Base-by-base conservation (phyloP, 2,329 filamentous ascomycete genomes). In the Neobulgaria alba region DNA sequence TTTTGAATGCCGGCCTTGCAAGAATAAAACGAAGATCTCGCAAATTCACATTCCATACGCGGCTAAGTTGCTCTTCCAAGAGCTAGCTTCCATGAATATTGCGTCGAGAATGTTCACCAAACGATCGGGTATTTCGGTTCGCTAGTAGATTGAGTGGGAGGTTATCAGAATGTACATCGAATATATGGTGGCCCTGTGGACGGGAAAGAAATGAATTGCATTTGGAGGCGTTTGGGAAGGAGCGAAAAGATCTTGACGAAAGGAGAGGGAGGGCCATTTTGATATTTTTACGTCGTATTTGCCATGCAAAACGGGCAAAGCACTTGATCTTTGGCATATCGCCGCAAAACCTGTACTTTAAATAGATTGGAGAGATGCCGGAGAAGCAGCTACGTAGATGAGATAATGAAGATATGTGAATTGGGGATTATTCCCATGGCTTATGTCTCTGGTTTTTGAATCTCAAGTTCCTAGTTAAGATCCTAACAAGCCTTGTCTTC, bases 1-100 rank as follows among this genome's bases (percentile, higher is more conserved):
- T 19, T 96, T 96, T 61, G 90, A 96, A 65, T 98, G 92, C 66
- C 79, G 92, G 41, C 87, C 92, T 23, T 98, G 92, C 76, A 92
- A 93, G 71, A 98, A 98, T 73, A 96, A 96, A 76, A 95, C 90
- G 49, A 88, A 86, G 69, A 96, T 98, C 63, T 92, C 90, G 4
- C 92, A 98, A 65, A 84, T 98, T 42, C 87, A 96, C 62, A 94
- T 98, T 51, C 92, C 92, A 0, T 98, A 98, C 61, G 92, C 92
- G 2, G 92, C 92, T 46, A 98, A 98, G 70, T 73, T 98, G 36
- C 77, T 98, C 37, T 98, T 98, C 81, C 92, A 98, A 69, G 92
- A 98, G 69, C 70, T 98, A 53, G 86, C 89, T 60, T 82, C 88
- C 36, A 98, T 98, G 92, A 96, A 96, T 64, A 96, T 98, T 63